Evolutionary conservation across 352 stramenopile species (phyloP).

Genomic region (Globisporangium irregulare): DNA sequence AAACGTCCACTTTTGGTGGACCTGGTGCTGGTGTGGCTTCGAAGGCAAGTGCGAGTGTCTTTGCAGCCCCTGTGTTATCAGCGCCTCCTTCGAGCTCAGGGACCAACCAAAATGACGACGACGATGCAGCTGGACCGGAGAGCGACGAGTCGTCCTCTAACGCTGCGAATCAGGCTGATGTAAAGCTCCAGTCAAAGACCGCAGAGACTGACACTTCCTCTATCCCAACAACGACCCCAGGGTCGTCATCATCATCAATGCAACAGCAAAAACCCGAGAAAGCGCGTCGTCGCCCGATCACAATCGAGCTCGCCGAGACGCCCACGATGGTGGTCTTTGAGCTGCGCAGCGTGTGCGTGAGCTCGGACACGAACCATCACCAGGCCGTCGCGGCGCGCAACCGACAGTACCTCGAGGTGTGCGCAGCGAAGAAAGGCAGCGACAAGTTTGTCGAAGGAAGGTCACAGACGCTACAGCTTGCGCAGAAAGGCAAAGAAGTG

Average conservation of each 20-base stretch:
- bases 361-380: slow-evolving; percentile 49
- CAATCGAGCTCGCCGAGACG: slow-evolving; percentile 55
- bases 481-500: slow-evolving; percentile 80
- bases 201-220: not conserved
- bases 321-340: slow-evolving; percentile 63
- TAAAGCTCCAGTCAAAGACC: not conserved
- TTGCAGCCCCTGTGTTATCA: not conserved
- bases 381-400: slow-evolving; percentile 45
- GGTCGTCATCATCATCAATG: not conserved
- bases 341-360: slow-evolving; percentile 65
- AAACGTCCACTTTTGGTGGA: not conserved
- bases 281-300: slow-evolving; percentile 33
- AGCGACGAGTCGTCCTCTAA: not conserved
- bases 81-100: not conserved
- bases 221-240: not conserved
- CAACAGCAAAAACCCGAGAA: slow-evolving; percentile 5
- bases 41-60: not conserved
- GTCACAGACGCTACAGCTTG: slow-evolving; percentile 69
- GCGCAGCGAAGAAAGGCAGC: slow-evolving; percentile 70
- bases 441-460: slow-evolving; percentile 71
- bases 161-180: not conserved
- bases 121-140: slow-evolving; percentile 8
- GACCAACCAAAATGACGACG: slow-evolving; percentile 20
- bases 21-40: not conserved
- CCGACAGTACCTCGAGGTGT: slow-evolving; percentile 60